Conservation (phyloP, 2,329 filamentous ascomycete species). For the Grosmannia clavigera region DNA sequence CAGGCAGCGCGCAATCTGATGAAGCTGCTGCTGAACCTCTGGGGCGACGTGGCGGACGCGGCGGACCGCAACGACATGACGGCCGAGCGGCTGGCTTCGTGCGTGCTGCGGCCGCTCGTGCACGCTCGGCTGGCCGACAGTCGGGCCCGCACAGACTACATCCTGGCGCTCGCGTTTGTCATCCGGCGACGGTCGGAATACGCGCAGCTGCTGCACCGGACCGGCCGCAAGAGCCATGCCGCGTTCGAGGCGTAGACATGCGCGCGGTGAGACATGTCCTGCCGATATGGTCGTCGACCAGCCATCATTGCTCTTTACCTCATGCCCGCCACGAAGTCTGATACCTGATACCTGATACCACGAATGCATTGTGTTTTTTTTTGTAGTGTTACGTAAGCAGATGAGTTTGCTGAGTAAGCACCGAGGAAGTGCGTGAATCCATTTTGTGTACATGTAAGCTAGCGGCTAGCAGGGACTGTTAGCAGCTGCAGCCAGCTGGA, state of each 20-base stretch:
- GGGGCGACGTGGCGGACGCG: conserved; percentile 27
- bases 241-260: conserved; percentile 11
- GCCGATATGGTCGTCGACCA: no score
- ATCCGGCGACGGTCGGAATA: conserved; percentile 31
- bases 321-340: no score
- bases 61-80: conserved; percentile 30
- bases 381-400: no score
- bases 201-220: conserved; percentile 21
- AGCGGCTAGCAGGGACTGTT: no score
- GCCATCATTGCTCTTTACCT: no score
- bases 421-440: no score
- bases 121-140: conserved; percentile 14
- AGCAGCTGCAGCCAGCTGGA: no score
- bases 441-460: no score
- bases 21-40: conserved; percentile 30
- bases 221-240: conserved; percentile 16
- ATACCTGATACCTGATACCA: no score
- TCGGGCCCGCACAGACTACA: conserved; percentile 21
- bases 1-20: conserved; percentile 22
- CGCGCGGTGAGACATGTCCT: neutral
- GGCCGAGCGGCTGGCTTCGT: conserved; percentile 27
- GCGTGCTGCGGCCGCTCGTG: conserved; percentile 27
- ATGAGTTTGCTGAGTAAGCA: no score
- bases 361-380: no score
- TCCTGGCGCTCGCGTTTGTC: conserved; percentile 30